Conservation (phyloP, 352 stramenopile genomes). For the Phytophthora brassicae region DNA sequence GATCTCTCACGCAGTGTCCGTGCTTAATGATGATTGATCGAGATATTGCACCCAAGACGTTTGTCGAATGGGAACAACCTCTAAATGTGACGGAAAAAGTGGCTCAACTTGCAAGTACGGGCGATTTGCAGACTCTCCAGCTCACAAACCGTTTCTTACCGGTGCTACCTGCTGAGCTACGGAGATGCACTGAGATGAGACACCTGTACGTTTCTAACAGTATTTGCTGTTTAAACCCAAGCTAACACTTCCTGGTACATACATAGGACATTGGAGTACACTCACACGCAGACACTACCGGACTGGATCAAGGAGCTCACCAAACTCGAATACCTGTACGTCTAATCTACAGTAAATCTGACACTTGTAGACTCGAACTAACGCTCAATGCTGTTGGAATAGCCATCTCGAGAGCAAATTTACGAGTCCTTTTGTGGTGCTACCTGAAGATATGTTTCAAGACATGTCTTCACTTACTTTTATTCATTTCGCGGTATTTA, state of each 20-base stretch:
- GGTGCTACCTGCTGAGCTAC: constrained; percentile 24
- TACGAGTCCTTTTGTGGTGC: not conserved
- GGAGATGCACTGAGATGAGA: not conserved
- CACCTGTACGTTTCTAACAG: constrained; percentile 8
- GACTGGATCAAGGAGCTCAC: constrained; percentile 33
- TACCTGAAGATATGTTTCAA: constrained; percentile 38
- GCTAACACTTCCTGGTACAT: too few species aligned
- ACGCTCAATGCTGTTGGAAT: not conserved
- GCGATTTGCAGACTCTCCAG: constrained; percentile 26
- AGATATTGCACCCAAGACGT: constrained; percentile 13
- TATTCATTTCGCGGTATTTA: constrained; percentile 33
- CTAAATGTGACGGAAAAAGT: constrained; percentile 31
- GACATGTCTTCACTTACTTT: constrained; percentile 40
- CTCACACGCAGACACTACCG: constrained; percentile 27
- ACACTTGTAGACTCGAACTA: not conserved
- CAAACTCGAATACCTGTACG: constrained; percentile 36
- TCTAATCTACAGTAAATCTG: not conserved
- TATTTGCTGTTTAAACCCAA: constrained; percentile 22
- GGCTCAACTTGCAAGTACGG: constrained; percentile 13
- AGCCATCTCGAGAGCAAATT: constrained; percentile 16
- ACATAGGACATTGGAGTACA: constrained; percentile 40
- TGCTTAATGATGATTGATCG: constrained; percentile 42
- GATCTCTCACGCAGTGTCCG: constrained; percentile 26
- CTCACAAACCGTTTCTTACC: constrained; percentile 30
- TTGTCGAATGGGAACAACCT: constrained; percentile 27